phyloP scores from a whole-genome alignment of 805 yeast species.

The Saccharomycopsis fermentans region DNA sequence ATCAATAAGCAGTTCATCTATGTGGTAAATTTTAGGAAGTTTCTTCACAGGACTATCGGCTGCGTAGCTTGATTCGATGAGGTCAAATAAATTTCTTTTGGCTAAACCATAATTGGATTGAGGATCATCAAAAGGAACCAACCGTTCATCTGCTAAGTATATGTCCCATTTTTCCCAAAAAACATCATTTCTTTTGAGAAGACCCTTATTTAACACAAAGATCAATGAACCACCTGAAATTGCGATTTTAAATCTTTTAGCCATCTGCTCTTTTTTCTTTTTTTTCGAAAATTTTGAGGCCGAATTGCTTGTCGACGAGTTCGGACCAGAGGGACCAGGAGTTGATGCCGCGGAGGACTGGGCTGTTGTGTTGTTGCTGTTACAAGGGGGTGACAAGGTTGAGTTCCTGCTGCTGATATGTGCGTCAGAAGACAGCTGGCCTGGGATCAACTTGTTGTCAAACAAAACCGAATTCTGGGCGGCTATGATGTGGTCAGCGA shows the following conservation, averaged over 20 bases:
- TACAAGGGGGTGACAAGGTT: background rate
- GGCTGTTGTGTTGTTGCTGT: background rate
- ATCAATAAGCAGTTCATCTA: slow-evolving; percentile 62
- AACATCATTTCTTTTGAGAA: slow-evolving; percentile 63
- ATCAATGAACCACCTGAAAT: slow-evolving; percentile 89
- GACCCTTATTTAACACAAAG: slow-evolving; percentile 77
- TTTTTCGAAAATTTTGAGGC: slow-evolving; percentile 13
- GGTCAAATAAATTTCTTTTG: slow-evolving; percentile 69
- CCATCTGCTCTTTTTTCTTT: slow-evolving; percentile 44
- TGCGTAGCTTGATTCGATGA: slow-evolving; percentile 32
- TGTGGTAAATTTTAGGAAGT: slow-evolving; percentile 70
- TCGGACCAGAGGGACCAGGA: slow-evolving; percentile 15
- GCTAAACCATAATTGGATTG: slow-evolving; percentile 85
- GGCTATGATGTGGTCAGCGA: slow-evolving; percentile 85
- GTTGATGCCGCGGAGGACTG: slow-evolving; percentile 22
- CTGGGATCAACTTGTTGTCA: slow-evolving; percentile 1
- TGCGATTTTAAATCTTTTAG: slow-evolving; percentile 78
- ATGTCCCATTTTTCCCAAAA: slow-evolving; percentile 76
- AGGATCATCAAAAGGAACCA: slow-evolving; percentile 70
- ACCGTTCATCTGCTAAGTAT: slow-evolving; percentile 83
- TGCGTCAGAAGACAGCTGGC: background rate
- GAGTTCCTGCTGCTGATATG: background rate
- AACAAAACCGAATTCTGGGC: slow-evolving; percentile 71
- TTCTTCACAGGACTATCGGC: slow-evolving; percentile 14
- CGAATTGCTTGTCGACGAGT: background rate